Evolutionary conservation across 2,329 filamentous ascomycete species (phyloP).

Genomic region (Coniella vitis): DNA sequence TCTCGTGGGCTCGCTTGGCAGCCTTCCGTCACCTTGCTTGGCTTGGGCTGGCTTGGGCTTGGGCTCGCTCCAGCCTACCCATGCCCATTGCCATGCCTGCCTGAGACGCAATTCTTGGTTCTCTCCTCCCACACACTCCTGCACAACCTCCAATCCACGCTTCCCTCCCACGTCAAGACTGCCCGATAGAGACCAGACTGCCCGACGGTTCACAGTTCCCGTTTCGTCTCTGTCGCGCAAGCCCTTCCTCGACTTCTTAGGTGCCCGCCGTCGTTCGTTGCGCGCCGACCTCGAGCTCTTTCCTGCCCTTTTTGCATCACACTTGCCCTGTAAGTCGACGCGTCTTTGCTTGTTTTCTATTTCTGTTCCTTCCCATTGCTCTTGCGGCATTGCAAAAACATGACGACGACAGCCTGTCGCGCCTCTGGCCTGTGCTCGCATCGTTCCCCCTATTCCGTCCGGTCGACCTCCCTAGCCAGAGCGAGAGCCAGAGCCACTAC

Average conservation of each 20-base stretch:
- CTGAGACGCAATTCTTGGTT: background rate
- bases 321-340: background rate
- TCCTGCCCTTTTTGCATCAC: background rate
- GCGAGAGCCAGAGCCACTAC: background rate
- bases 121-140: too few relatives aligned
- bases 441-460: background rate
- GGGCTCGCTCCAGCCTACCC: background rate
- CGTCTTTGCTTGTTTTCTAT: background rate
- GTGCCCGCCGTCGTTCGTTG: too few relatives aligned
- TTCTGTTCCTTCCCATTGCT: background rate
- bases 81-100: background rate
- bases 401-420: background rate
- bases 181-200: too few relatives aligned
- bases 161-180: too few relatives aligned
- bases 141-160: too few relatives aligned
- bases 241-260: too few relatives aligned
- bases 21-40: background rate
- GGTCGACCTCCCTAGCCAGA: background rate
- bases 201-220: too few relatives aligned
- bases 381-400: background rate
- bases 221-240: too few relatives aligned
- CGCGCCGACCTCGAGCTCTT: background rate
- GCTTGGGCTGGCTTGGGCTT: too few relatives aligned
- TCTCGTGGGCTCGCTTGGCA: constrained; percentile 2
- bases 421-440: background rate